phyloP scores from a whole-genome alignment of 768 basidiomycete genomes.

The Neoboletus subvelutipes region DNA sequence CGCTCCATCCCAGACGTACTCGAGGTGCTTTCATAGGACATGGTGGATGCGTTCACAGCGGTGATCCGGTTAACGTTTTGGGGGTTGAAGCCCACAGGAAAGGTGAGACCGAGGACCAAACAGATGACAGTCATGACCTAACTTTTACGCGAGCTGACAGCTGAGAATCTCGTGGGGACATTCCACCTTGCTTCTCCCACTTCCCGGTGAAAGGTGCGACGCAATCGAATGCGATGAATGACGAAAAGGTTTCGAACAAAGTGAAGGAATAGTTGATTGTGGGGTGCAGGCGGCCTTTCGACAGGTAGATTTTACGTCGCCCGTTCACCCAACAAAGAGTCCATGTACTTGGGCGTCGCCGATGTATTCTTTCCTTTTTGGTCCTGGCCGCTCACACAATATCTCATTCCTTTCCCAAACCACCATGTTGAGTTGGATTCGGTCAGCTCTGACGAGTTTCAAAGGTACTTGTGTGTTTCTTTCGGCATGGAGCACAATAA shows the following conservation, averaged over 20 bases:
- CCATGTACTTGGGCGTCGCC: background rate
- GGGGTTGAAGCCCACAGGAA: too few species aligned
- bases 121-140: too few species aligned
- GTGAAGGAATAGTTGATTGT: background rate
- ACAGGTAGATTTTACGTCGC: background rate
- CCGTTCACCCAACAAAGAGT: background rate
- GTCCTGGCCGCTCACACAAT: too few species aligned
- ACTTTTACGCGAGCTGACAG: background rate
- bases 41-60: too few species aligned
- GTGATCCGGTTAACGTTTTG: too few species aligned
- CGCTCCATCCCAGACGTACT: background rate
- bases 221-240: background rate
- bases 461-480: background rate
- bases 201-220: background rate
- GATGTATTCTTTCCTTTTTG: too few species aligned
- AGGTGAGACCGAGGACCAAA: too few species aligned
- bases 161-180: background rate
- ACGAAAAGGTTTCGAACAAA: background rate
- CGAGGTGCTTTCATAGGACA: background rate
- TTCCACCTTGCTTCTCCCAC: background rate
- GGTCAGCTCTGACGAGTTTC: too few species aligned
- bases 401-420: too few species aligned
- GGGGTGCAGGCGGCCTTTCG: background rate
- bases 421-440: too few species aligned
- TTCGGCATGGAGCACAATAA: too few species aligned